Evolutionary conservation across 805 yeast genomes (phyloP).

Genomic region (Cyberlindnera mississippiensis): DNA sequence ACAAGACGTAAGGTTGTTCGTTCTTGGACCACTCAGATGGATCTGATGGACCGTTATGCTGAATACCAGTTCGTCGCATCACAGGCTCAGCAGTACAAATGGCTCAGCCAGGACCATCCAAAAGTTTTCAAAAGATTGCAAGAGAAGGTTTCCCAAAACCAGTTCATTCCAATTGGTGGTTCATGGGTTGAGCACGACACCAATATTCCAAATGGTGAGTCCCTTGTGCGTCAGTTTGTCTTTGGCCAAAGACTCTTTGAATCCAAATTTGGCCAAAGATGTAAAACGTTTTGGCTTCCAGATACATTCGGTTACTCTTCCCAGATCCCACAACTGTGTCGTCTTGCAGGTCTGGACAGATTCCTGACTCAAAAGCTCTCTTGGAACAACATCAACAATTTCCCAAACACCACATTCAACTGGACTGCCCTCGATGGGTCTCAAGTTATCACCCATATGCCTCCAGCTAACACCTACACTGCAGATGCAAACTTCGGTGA

Average conservation of each 20-base stretch:
- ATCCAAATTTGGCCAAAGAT: slow-evolving; percentile 70
- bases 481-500: slow-evolving; percentile 93
- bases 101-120: slow-evolving; percentile 88
- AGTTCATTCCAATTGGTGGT: slow-evolving; percentile 91
- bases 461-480: slow-evolving; percentile 94
- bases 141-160: slow-evolving; percentile 62
- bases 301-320: slow-evolving; percentile 97
- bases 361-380: slow-evolving; percentile 91
- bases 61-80: slow-evolving; percentile 94
- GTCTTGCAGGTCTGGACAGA: slow-evolving; percentile 76
- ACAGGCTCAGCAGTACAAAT: slow-evolving; percentile 92
- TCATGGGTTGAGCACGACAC: slow-evolving; percentile 98
- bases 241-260: slow-evolving; percentile 86
- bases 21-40: slow-evolving; percentile 92
- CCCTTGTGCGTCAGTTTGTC: slow-evolving; percentile 80
- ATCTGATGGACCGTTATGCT: slow-evolving; percentile 80
- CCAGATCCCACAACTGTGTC: slow-evolving; percentile 90
- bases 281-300: slow-evolving; percentile 89
- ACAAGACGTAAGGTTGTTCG: slow-evolving; percentile 89
- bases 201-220: slow-evolving; percentile 92
- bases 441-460: slow-evolving; percentile 94
- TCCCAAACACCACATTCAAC: slow-evolving; percentile 87
- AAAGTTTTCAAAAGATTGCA: slow-evolving; percentile 58
- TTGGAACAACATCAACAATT: slow-evolving; percentile 92
- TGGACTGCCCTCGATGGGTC: slow-evolving; percentile 96